phyloP scores from a whole-genome alignment of 2,329 filamentous ascomycete species.

The Corinectria fuckeliana region DNA sequence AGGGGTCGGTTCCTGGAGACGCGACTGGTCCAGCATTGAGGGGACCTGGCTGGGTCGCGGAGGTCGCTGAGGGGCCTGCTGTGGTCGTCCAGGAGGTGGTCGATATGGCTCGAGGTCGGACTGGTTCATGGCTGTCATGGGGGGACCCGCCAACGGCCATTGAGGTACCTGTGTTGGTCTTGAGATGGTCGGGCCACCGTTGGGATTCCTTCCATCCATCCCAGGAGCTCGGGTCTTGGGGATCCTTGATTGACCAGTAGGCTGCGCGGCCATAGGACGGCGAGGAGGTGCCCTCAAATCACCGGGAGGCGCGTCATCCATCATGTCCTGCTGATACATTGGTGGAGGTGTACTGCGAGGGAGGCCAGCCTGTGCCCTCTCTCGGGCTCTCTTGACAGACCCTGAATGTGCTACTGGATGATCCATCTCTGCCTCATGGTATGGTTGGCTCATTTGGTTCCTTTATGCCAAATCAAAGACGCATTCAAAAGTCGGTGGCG shows the following conservation, averaged over 20 bases:
- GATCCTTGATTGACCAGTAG: constrained; percentile 24
- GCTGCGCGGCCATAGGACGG: constrained; percentile 36
- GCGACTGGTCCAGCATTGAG: constrained; percentile 63
- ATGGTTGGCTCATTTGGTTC: constrained; percentile 60
- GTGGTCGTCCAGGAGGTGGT: constrained; percentile 56
- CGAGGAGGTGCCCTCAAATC: constrained; percentile 37
- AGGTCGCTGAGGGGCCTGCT: constrained; percentile 61
- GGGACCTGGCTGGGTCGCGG: constrained; percentile 66
- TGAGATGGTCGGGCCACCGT: constrained; percentile 54
- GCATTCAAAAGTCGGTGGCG: constrained; percentile 28
- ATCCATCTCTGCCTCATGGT: constrained; percentile 63
- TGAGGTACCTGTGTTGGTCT: constrained; percentile 60
- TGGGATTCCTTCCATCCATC: constrained; percentile 30
- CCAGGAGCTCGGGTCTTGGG: constrained; percentile 25
- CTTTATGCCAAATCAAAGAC: constrained; percentile 30
- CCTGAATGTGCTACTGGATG: constrained; percentile 50
- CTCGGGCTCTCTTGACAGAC: constrained; percentile 62
- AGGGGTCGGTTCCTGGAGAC: constrained; percentile 62
- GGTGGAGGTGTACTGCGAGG: constrained; percentile 32
- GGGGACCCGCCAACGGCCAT: constrained; percentile 57
- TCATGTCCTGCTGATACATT: constrained; percentile 33
- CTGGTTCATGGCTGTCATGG: constrained; percentile 42
- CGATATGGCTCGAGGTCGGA: constrained; percentile 52
- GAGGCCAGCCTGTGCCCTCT: constrained; percentile 54
- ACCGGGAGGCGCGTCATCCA: constrained; percentile 36